Evolutionary conservation across 2,329 filamentous ascomycete species (phyloP), one percentile per base, ranked within the genome.

Genomic region (Gnomoniopsis sp.): DNA sequence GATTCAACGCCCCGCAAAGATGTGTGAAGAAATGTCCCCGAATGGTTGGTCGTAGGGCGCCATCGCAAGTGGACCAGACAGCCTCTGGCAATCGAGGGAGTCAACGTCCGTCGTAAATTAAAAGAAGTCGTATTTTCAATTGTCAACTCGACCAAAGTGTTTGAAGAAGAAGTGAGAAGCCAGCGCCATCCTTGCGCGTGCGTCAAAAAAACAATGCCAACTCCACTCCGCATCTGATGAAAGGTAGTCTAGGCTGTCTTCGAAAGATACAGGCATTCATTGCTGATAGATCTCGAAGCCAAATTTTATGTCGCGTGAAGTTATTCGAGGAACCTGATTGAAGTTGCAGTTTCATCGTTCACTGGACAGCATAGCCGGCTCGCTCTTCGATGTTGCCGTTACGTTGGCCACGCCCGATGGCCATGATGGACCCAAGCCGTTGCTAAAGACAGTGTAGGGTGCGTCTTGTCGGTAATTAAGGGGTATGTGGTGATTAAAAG

Each of bases 401-500:
- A 47, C 46, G 51, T 48, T 63, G 59, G 59, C 54, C 57, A 58
- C 62, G 54, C 56, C 63, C 47, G 59, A 49, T 63, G 47, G 61
- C 51, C 56, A 54, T 33, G 19, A 43, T 43, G 62, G 54, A 62
- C 54, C 53, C 51, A 19, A 57, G 57, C 50, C 62, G 57, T 62
- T 65, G 56, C 63, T 62, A 54, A 53, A 54, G 58, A 43, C 44
- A 30, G 59, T 50, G 48, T 49, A 49, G 50, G 50, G 41, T 43
- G 44, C 30, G 53, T 49, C 57, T 57, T 56, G 56, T 62, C 64
- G 70, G 70, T 66, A 69, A 78, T 78, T 78, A 78, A 69, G 68
- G 78, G 69, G 68, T 73, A 70, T 58, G 67, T 65, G 70, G 68
- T 71, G 71, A 78, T 78, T 78, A 77, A 77, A 74, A 72, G 65